Conservation (phyloP, 2,329 filamentous ascomycete species). For the Neocucurbitaria cava region DNA sequence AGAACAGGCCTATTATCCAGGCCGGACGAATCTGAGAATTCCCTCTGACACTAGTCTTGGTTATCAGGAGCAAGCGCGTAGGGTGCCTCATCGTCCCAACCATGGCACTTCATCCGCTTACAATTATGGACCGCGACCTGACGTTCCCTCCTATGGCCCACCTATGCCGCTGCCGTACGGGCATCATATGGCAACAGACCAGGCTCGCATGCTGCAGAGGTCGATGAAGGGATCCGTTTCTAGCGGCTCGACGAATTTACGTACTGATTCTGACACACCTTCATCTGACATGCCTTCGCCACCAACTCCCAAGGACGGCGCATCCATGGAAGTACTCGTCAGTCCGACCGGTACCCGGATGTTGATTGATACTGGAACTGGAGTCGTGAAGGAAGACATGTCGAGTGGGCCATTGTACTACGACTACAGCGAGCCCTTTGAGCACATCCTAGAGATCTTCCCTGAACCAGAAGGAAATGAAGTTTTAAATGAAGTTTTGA, state of each 20-base stretch:
- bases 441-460: conserved; percentile 26
- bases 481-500: conserved; percentile 37
- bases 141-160: too few relatives aligned
- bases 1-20: conserved; percentile 11
- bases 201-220: conserved; percentile 26
- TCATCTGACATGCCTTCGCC: conserved; percentile 55
- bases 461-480: conserved; percentile 23
- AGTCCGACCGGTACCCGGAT: conserved; percentile 20
- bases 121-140: conserved; percentile 12
- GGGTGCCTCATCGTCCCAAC: conserved; percentile 16
- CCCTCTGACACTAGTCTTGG: conserved; percentile 35
- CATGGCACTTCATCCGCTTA: conserved; percentile 21
- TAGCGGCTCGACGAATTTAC: conserved; percentile 39
- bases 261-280: conserved; percentile 49
- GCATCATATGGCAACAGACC: conserved; percentile 29
- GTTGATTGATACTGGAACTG: conserved; percentile 41
- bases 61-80: conserved; percentile 23
- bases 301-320: conserved; percentile 51
- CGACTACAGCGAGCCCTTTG: conserved; percentile 49
- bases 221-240: conserved; percentile 35
- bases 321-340: conserved; percentile 43
- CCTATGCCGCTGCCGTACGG: conserved; percentile 30
- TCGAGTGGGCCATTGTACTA: conserved; percentile 39
- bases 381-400: conserved; percentile 30
- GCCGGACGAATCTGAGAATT: conserved; percentile 31